A percentile compares a stretch with the other conserved stretches of the same genome.
These are phyloP conservation scores for Marchantia polymorpha DNA, from an alignment of 225 moss, liverwort and hornwort species.

Conservation along the genomic window DNA sequence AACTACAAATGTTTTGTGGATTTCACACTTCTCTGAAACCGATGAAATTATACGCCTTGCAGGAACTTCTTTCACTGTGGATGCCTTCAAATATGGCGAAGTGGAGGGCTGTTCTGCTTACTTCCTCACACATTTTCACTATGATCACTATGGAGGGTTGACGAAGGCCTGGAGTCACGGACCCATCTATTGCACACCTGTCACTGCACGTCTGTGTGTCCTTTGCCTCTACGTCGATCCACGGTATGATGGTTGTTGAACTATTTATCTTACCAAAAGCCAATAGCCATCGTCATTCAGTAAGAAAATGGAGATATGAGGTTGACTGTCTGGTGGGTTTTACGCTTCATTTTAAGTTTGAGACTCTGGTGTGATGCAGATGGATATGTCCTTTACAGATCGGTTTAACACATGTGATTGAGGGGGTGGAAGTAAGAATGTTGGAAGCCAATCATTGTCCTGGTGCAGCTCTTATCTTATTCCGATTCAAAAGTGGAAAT, in stretches of 20 bases:
- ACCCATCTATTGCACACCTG: constrained; percentile 84
- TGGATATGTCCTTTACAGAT: constrained; percentile 69
- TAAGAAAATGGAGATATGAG: not conserved
- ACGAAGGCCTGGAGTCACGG: constrained; percentile 84
- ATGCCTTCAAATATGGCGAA: constrained; percentile 80
- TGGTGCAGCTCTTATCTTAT: constrained; percentile 82
- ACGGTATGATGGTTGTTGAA: constrained; percentile 31
- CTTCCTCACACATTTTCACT: constrained; percentile 87
- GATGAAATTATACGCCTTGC: not conserved
- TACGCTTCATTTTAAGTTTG: not conserved
- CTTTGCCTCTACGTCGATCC: constrained; percentile 77
- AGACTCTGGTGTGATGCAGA: constrained; percentile 23
- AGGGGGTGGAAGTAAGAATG: constrained; percentile 66
- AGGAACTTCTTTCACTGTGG: constrained; percentile 84
- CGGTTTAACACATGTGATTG: constrained; percentile 42
- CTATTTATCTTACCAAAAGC: not conserved
- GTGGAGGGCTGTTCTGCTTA: constrained; percentile 77
- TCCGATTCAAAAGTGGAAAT: constrained; percentile 58
- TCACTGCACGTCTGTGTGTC: constrained; percentile 78
- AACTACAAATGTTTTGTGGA: not conserved
- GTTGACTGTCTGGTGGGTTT: no score
- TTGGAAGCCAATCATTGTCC: constrained; percentile 96
- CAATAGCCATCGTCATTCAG: not conserved
- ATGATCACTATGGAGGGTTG: constrained; percentile 93
- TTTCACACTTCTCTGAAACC: not conserved